Percentiles rank a stretch among this genome's conserved stretches.
Evolutionary conservation across 192 early-diverging fungal species (phyloP).

Genomic region (Coemansia sp.): DNA sequence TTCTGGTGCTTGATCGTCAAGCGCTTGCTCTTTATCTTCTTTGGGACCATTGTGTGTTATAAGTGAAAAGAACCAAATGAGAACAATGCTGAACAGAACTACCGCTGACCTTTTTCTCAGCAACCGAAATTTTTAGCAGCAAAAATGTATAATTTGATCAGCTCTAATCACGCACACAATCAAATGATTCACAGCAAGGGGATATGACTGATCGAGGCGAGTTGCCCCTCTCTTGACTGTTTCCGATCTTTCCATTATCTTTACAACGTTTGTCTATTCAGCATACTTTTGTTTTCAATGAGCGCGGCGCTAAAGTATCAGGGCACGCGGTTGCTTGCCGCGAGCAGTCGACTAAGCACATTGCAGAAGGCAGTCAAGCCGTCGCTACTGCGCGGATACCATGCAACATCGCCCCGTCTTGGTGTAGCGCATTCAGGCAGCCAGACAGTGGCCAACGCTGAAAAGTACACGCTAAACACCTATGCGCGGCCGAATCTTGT

Average conservation of each 20-base stretch:
- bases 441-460: slow-evolving; percentile 21
- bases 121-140: background rate
- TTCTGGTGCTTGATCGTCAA: slow-evolving; percentile 36
- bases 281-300: background rate
- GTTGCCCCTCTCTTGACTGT: background rate
- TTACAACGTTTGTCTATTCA: background rate
- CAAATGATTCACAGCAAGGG: too few species aligned
- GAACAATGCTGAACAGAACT: background rate
- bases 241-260: background rate
- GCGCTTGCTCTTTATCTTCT: slow-evolving; percentile 56
- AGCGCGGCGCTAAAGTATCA: background rate
- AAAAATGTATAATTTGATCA: background rate
- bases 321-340: background rate
- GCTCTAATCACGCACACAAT: background rate
- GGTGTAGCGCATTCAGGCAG: background rate
- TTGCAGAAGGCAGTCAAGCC: background rate
- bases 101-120: background rate
- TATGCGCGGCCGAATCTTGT: slow-evolving; percentile 70
- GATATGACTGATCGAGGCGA: background rate
- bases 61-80: background rate
- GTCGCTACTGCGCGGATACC: background rate
- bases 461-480: slow-evolving; percentile 68
- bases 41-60: slow-evolving; percentile 37
- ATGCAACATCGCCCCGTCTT: slow-evolving; percentile 10
- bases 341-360: background rate